Base-by-base conservation (phyloP, 2,329 filamentous ascomycete genomes). In the Colletotrichum lindemuthianum region DNA sequence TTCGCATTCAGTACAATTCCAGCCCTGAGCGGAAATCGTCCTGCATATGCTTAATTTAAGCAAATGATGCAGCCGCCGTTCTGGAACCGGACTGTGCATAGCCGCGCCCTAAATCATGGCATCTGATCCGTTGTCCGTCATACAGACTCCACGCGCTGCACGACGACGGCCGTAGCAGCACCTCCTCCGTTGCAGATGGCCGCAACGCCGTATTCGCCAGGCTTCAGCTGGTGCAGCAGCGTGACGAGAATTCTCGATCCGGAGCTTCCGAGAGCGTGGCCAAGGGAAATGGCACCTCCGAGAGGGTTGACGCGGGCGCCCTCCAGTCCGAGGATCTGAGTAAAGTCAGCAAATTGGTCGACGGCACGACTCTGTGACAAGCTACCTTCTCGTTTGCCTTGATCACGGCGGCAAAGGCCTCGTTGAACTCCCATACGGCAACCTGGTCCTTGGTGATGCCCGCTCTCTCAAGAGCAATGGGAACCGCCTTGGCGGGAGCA, bases 141-240 rank as follows among this genome's bases (percentile, higher is more conserved):
- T 59, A 85, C 83, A 53, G 80, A 81, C 68, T 91, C 90, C 70
- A 95, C 84, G 71, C 89, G 89, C 79, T 98, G 94, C 59, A 99
- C 92, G 52, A 98, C 92, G 74, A 98, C 85, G 0, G 94, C 96
- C 9, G 92, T 95, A 1, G 95, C 92, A 12, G 93, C 95, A 65
- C 96, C 96, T 45, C 96, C 96, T 49, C 96, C 96, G 73, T 99
- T 99, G 81, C 96, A 98, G 66, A 99, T 98, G 3, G 94, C 94
- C 13, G 94, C 96, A 69, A 95, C 92, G 58, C 96, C 96, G 75
- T 97, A 98, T 80, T 99, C 92, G 40, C 94, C 94, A 44, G 90
- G 88, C 82, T 96, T 90, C 67, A 98, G 83, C 79, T 97, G 95
- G 78, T 98, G 95, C 66, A 98, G 83, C 67, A 98, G 80, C 0